Conservation (phyloP, 2,329 filamentous ascomycete species). For the Pseudopithomyces chartarum region DNA sequence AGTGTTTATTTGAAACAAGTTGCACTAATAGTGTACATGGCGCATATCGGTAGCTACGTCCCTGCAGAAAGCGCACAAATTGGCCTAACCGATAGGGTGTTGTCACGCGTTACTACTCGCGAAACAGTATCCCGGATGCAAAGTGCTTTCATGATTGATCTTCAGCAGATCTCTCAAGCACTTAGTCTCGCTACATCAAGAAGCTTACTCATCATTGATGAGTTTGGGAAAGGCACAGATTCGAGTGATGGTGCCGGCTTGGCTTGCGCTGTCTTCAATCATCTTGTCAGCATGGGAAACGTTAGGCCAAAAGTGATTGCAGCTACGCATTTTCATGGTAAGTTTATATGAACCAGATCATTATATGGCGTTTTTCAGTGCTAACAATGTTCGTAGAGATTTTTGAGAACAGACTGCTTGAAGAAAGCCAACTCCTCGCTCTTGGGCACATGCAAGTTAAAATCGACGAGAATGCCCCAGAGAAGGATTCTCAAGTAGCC, state of each 20-base stretch:
- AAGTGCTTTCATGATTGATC: constrained; percentile 77
- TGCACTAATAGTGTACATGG: constrained; percentile 87
- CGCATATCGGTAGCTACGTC: constrained; percentile 88
- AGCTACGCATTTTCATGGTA: constrained; percentile 68
- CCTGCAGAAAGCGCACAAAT: constrained; percentile 77
- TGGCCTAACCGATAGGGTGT: constrained; percentile 88
- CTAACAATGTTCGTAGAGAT: constrained; percentile 60
- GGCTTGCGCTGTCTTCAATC: constrained; percentile 64
- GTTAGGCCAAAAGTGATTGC: constrained; percentile 64
- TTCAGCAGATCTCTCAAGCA: constrained; percentile 83
- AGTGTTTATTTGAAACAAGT: constrained; percentile 94
- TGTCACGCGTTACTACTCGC: constrained; percentile 81
- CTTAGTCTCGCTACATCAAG: constrained; percentile 74
- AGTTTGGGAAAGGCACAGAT: constrained; percentile 78
- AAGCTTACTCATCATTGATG: constrained; percentile 88
- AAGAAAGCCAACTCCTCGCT: constrained; percentile 54
- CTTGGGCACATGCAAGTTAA: constrained; percentile 76
- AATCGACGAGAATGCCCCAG: constrained; percentile 58
- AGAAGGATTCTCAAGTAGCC: constrained; percentile 66
- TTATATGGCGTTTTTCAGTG: constrained; percentile 52
- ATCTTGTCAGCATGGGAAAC: constrained; percentile 56
- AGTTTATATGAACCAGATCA: not conserved
- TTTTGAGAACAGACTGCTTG: constrained; percentile 67
- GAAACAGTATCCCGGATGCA: constrained; percentile 68
- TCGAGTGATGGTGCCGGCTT: constrained; percentile 68